A percentile compares a stretch with the other conserved stretches of the same genome.
Evolutionary conservation across 1,284 basidiomycete species (phyloP).

Genomic region (Tylopilus sp.): DNA sequence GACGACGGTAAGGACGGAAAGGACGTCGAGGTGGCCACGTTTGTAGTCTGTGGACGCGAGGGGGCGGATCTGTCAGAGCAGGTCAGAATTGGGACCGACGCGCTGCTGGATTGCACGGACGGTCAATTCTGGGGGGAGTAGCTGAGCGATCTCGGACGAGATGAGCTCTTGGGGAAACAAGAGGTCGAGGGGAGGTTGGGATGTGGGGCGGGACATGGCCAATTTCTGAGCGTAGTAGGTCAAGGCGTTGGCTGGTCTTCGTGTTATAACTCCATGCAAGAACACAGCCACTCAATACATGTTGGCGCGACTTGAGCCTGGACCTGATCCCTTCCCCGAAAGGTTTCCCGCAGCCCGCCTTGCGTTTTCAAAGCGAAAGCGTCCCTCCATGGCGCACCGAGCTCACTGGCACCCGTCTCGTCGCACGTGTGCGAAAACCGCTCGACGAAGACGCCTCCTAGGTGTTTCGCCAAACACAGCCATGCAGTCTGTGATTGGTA

Average conservation of each 20-base stretch:
- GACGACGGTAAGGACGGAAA: slow-evolving; percentile 75
- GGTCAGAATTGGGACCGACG: neutral
- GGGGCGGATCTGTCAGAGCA: slow-evolving; percentile 70
- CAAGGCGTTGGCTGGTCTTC: neutral
- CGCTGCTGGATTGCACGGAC: slow-evolving; percentile 16
- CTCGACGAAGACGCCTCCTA: slow-evolving; percentile 33
- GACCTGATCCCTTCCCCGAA: slow-evolving; percentile 19
- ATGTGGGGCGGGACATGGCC: neutral
- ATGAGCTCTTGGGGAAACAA: slow-evolving; percentile 70
- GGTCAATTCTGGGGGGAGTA: slow-evolving; percentile 50
- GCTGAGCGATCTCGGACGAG: slow-evolving; percentile 52
- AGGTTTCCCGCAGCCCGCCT: slow-evolving; percentile 22
- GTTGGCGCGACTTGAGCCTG: slow-evolving; percentile 20
- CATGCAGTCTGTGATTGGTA: slow-evolving; percentile 40
- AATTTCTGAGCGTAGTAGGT: neutral
- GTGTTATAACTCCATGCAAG: no score
- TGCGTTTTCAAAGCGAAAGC: slow-evolving; percentile 26
- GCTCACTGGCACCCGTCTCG: slow-evolving; percentile 29
- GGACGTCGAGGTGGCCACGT: slow-evolving; percentile 81
- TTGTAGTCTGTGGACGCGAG: slow-evolving; percentile 82
- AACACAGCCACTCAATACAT: slow-evolving; percentile 19
- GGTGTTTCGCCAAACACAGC: slow-evolving; percentile 38
- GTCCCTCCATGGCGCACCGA: slow-evolving; percentile 23
- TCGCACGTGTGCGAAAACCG: slow-evolving; percentile 27
- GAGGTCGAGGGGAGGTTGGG: slow-evolving; percentile 61